These are phyloP conservation scores for Colletotrichum melonis DNA, from an alignment of 2,329 filamentous ascomycete species.

Conservation along the genomic window DNA sequence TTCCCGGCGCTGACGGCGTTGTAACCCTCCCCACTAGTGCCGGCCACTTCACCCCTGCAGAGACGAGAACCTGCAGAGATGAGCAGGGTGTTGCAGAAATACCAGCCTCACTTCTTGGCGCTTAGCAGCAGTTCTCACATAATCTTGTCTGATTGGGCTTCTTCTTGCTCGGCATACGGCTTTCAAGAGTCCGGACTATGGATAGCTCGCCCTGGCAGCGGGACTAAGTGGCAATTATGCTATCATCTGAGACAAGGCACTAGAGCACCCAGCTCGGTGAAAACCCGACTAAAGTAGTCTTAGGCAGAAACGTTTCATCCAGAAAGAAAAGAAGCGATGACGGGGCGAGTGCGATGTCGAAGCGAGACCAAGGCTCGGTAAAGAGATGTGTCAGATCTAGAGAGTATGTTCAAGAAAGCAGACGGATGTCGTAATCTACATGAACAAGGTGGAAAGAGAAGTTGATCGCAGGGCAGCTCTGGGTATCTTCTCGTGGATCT, in stretches of 20 bases:
- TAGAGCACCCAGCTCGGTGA: not conserved
- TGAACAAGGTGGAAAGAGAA: not conserved
- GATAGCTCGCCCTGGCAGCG: not conserved
- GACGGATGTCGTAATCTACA: not conserved
- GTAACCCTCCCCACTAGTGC: not conserved
- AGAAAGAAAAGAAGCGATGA: not conserved
- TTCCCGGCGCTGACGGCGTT: not conserved
- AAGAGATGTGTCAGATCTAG: not conserved
- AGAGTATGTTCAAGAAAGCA: not conserved
- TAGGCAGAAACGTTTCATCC: not conserved
- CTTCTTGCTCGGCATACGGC: not conserved
- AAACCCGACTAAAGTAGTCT: not conserved
- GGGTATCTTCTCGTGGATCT: not conserved
- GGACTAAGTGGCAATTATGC: not conserved
- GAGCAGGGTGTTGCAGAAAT: not conserved
- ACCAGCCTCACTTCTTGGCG: not conserved
- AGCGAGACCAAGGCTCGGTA: not conserved
- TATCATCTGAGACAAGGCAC: not conserved
- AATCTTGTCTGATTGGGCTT: too few species aligned
- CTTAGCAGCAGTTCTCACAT: not conserved
- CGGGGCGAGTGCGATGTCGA: not conserved
- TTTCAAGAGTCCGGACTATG: too few species aligned
- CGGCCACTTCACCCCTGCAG: not conserved
- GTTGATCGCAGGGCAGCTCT: not conserved
- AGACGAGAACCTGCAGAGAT: not conserved